Evolutionary conservation across 768 basidiomycete species (phyloP).

Genomic region (Lentinula aciculospora): DNA sequence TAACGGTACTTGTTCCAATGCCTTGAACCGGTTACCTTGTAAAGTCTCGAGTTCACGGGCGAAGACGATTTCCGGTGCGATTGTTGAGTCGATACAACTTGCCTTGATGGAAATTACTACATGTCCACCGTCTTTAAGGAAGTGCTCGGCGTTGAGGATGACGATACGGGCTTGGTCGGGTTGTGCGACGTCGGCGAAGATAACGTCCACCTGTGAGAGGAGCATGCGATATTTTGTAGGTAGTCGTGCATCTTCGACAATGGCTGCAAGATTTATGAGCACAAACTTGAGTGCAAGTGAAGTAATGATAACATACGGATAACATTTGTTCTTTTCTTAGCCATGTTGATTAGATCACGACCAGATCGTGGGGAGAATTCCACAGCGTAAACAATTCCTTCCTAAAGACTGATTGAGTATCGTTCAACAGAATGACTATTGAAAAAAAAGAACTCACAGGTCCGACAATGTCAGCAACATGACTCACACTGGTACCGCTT

Average conservation of each 20-base stretch:
- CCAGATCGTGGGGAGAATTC: slow-evolving; percentile 97
- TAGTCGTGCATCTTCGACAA: slow-evolving; percentile 94
- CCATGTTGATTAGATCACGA: slow-evolving; percentile 98
- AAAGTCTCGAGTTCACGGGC: slow-evolving; percentile 80
- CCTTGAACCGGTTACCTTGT: slow-evolving; percentile 78
- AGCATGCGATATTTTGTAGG: slow-evolving; percentile 98
- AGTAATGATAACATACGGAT: slow-evolving; percentile 60
- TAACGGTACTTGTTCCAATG: slow-evolving; percentile 91
- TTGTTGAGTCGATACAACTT: slow-evolving; percentile 97
- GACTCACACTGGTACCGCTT: slow-evolving; percentile 95
- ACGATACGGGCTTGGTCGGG: slow-evolving; percentile 99
- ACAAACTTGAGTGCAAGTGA: neutral
- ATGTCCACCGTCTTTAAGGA: slow-evolving; percentile 93
- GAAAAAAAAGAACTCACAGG: slow-evolving; percentile 51
- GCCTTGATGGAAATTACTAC: slow-evolving; percentile 98
- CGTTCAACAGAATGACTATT: slow-evolving; percentile 10
- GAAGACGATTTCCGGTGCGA: slow-evolving; percentile 84
- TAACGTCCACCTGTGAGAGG: slow-evolving; percentile 89
- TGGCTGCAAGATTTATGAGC: slow-evolving; percentile 44
- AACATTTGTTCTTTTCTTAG: slow-evolving; percentile 98
- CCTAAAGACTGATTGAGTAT: slow-evolving; percentile 35
- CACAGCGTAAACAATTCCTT: slow-evolving; percentile 96
- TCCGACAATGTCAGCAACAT: slow-evolving; percentile 98
- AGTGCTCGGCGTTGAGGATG: slow-evolving; percentile 85
- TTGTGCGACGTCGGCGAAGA: slow-evolving; percentile 98